These are phyloP conservation scores for Abrus pulchellus DNA, from an alignment of 306 rosid species.

Conservation along the genomic window DNA sequence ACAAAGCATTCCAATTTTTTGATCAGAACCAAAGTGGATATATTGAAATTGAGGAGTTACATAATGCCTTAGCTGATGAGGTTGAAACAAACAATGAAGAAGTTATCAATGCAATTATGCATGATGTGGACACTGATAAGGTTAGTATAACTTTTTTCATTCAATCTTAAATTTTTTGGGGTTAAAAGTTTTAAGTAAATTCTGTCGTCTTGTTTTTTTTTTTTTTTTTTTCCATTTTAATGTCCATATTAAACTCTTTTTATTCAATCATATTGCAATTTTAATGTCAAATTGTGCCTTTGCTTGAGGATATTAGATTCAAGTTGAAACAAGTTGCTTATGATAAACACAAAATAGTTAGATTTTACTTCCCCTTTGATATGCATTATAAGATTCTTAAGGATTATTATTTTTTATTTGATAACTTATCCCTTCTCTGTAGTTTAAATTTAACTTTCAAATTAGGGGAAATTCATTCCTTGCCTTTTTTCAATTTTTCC, in stretches of 20 bases:
- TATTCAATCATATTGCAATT: background rate
- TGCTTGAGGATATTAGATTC: background rate
- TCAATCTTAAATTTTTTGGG: background rate
- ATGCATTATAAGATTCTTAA: background rate
- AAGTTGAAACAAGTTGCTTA: background rate
- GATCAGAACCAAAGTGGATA: conserved; percentile 72
- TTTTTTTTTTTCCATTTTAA: too few relatives aligned
- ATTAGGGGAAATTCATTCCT: background rate
- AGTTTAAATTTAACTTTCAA: conserved; percentile 1
- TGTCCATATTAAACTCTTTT: too few relatives aligned
- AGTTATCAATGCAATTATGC: conserved; percentile 83
- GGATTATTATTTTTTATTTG: background rate
- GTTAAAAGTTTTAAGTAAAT: background rate
- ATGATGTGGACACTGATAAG: conserved; percentile 92
- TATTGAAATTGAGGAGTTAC: conserved; percentile 87
- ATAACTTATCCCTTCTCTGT: background rate
- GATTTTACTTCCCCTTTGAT: background rate
- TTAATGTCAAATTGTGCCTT: background rate
- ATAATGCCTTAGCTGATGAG: conserved; percentile 71
- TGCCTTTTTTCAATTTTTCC: background rate
- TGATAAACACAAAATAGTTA: conserved; percentile 7
- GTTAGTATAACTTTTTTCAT: conserved; percentile 49
- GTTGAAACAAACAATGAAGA: conserved; percentile 73
- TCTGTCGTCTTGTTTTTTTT: background rate
- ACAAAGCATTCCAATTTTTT: conserved; percentile 83